These are phyloP conservation scores for Blastocystis hominis DNA, from an alignment of 352 stramenopile genomes.

Conservation along the genomic window DNA sequence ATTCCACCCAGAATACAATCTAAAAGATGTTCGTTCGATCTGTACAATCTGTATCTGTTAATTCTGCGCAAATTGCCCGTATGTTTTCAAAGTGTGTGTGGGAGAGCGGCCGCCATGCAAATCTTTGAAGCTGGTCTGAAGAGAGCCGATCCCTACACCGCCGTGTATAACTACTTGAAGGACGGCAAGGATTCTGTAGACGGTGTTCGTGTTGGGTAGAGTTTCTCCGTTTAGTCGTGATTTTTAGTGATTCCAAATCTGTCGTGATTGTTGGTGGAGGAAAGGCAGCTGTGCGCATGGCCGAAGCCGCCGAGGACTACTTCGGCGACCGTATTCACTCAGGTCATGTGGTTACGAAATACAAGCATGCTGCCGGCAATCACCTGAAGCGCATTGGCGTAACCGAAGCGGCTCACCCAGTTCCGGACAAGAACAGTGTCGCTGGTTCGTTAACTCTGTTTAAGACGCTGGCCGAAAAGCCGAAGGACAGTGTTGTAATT, in stretches of 20 bases:
- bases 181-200: conserved; percentile 15
- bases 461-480: not conserved
- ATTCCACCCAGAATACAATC: too few species aligned
- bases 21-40: conserved; percentile 7
- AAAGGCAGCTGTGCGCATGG: conserved; percentile 60
- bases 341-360: conserved; percentile 60
- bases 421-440: conserved; percentile 60
- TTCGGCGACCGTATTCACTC: conserved; percentile 20
- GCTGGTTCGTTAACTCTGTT: conserved; percentile 57
- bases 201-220: conserved; percentile 8
- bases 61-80: conserved; percentile 32
- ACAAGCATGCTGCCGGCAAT: conserved; percentile 44
- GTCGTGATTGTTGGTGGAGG: conserved; percentile 59
- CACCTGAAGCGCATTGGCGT: conserved; percentile 37
- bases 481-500: conserved; percentile 57
- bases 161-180: conserved; percentile 53
- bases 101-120: conserved; percentile 12
- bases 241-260: not conserved
- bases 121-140: conserved; percentile 54
- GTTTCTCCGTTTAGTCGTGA: not conserved
- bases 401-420: conserved; percentile 59
- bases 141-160: conserved; percentile 49
- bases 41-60: not conserved
- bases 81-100: conserved; percentile 45
- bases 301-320: conserved; percentile 15